A percentile compares a stretch with the other conserved stretches of the same genome.
These are phyloP conservation scores for Phytophthora sp. DNA, from an alignment of 352 stramenopile species.

Conservation along the genomic window DNA sequence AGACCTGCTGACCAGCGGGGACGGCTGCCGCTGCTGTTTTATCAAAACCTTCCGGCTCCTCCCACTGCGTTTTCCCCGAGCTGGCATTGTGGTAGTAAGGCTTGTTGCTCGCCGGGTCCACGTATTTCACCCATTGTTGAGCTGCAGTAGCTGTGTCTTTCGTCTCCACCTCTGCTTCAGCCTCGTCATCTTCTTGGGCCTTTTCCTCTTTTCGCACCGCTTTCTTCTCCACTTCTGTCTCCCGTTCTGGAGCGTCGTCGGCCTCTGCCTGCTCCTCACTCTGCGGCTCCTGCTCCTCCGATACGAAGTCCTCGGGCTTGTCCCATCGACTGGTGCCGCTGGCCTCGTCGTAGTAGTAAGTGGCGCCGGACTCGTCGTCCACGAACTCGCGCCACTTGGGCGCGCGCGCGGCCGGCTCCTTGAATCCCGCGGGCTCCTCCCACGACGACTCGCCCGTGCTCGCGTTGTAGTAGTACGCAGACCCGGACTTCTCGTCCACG, in stretches of 20 bases:
- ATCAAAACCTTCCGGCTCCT: slow-evolving; percentile 55
- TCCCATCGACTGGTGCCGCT: slow-evolving; percentile 81
- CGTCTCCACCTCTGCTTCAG: background rate
- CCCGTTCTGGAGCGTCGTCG: slow-evolving; percentile 16
- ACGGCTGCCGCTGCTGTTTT: slow-evolving; percentile 28
- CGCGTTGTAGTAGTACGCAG: slow-evolving; percentile 81
- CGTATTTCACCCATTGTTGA: slow-evolving; percentile 69
- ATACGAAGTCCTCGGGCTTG: slow-evolving; percentile 53
- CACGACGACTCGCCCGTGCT: slow-evolving; percentile 76
- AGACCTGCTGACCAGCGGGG: slow-evolving; percentile 20
- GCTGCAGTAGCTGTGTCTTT: background rate
- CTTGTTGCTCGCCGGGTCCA: slow-evolving; percentile 71
- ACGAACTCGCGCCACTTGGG: slow-evolving; percentile 66
- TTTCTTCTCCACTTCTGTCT: slow-evolving; percentile 24
- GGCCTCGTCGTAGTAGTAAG: slow-evolving; percentile 80
- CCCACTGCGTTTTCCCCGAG: slow-evolving; percentile 76
- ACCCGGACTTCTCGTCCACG: slow-evolving; percentile 66
- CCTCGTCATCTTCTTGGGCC: background rate
- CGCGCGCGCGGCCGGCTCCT: background rate
- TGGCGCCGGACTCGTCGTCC: slow-evolving; percentile 61
- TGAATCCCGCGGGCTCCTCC: slow-evolving; percentile 57
- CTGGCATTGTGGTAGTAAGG: slow-evolving; percentile 78
- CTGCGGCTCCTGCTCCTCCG: slow-evolving; percentile 17
- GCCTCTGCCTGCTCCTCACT: slow-evolving; percentile 1
- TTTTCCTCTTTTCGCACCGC: slow-evolving; percentile 19